These are phyloP conservation scores for Prorocentrum cordatum DNA, from an alignment of 169 alveolate species.

Conservation along the genomic window DNA sequence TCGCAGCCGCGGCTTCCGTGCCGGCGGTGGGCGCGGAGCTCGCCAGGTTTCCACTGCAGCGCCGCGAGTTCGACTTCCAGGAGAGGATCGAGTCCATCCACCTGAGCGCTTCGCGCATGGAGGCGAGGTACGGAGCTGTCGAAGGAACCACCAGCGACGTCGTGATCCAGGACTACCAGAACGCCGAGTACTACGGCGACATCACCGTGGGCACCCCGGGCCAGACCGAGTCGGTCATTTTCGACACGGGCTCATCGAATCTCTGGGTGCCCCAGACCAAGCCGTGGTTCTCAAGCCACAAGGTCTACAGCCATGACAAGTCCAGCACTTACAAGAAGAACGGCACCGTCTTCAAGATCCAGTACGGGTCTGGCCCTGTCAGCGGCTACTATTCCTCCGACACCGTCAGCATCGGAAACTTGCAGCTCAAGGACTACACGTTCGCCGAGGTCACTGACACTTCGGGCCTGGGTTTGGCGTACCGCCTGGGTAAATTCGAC, in stretches of 20 bases:
- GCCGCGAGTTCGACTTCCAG: too few species aligned
- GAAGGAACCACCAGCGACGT: too few species aligned
- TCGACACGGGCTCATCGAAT: constrained; percentile 81
- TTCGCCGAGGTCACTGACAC: constrained; percentile 78
- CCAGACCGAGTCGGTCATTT: constrained; percentile 76
- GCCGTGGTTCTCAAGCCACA: constrained; percentile 71
- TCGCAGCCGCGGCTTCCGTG: too few species aligned
- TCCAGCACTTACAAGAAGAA: constrained; percentile 76
- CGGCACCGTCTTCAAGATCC: constrained; percentile 74
- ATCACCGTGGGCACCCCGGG: constrained; percentile 78
- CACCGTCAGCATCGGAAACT: constrained; percentile 75
- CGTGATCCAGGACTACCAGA: constrained; percentile 65
- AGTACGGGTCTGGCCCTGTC: constrained; percentile 80
- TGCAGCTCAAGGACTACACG: constrained; percentile 58
- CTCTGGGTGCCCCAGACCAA: constrained; percentile 76
- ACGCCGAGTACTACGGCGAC: constrained; percentile 68
- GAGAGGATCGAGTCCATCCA: too few species aligned
- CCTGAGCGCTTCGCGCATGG: too few species aligned
- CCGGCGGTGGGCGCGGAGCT: too few species aligned
- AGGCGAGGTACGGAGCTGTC: too few species aligned
- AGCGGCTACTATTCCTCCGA: constrained; percentile 77
- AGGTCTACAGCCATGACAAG: constrained; percentile 72
- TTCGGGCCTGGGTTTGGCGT: constrained; percentile 75
- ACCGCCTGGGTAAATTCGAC: constrained; percentile 77
- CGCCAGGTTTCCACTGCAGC: too few species aligned